phyloP scores from a whole-genome alignment of 257 asterid species.

The Verbena officinalis region DNA sequence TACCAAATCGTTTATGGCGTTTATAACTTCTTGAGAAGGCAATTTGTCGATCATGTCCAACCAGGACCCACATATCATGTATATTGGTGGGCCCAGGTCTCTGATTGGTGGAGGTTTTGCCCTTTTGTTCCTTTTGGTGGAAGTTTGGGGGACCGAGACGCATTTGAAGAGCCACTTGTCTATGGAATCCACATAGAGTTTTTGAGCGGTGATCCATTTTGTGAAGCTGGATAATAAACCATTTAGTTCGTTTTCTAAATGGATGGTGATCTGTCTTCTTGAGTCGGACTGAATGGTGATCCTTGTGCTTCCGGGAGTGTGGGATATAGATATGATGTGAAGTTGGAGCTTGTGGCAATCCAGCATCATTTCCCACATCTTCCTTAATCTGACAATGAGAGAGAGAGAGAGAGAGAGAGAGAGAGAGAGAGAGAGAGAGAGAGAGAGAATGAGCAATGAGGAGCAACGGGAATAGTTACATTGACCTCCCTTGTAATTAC shows the following conservation, averaged over 20 bases:
- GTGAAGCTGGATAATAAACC: conserved; percentile 64
- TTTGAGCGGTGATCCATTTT: conserved; percentile 83
- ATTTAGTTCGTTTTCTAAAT: conserved; percentile 60
- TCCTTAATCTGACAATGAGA: conserved; percentile 58
- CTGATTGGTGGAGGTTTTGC: conserved; percentile 52
- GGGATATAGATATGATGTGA: conserved; percentile 68
- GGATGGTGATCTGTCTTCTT: conserved; percentile 51
- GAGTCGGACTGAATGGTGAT: conserved; percentile 61
- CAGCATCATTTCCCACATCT: conserved; percentile 89
- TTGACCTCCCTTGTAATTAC: too few relatives aligned
- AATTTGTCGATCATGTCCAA: conserved; percentile 54
- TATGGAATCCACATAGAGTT: conserved; percentile 68
- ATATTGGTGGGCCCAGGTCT: conserved; percentile 88
- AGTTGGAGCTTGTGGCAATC: conserved; percentile 87
- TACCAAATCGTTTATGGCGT: conserved; percentile 68
- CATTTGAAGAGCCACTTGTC: conserved; percentile 88
- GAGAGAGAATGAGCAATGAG: too few relatives aligned
- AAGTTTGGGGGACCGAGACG: conserved; percentile 52
- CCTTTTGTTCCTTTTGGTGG: conserved; percentile 68
- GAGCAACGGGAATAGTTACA: too few relatives aligned
- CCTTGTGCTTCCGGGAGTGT: conserved; percentile 53
- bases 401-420: background rate
- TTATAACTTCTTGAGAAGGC: conserved; percentile 65
- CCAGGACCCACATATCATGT: conserved; percentile 80
- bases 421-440: conserved; percentile 4